Evolutionary conservation across 2,329 filamentous ascomycete species (phyloP), one percentile per base, ranked within the genome.

Genomic region (Xylaria sp.): DNA sequence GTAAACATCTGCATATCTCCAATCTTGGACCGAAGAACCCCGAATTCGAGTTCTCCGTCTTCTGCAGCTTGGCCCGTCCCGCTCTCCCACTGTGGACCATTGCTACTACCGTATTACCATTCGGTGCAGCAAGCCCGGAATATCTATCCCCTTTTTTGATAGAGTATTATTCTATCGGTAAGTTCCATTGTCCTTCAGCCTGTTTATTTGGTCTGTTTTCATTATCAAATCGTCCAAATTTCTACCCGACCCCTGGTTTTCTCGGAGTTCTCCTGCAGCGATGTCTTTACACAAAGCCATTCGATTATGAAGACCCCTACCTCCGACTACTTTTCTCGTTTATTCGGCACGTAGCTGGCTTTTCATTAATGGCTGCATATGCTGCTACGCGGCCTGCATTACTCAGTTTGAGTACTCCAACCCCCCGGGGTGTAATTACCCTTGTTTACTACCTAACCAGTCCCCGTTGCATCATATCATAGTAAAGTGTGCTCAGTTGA

Each of bases 371-470:
- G 62, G 46, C 60, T 72, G 68, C 70, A 72, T 70, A 61, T 70
- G 65, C 65, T 68, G 61, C 70, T 66, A 66, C 68, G 70, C 63
- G 44, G 68, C 65, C 60, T 70, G 65, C 68, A 70, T 70, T 26
- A 42, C 23, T 60, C 59, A 36, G 36, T 60, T 67, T 48, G 36
- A 56, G 58, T 53, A 69, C 58, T 51, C 65, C 69, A 69, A 48
- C 59, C 65, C 65, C 71, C 53, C 48, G 57, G 33, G 60, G 65
- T 69, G 64, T 70, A 60, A 60, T 63, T 59, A 59, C 54, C 58
- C 40, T 54, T 33, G 40, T 17, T 58, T 26, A 48, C 48, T 23
- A 54, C 23, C 23, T 23, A 23, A 23, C 33, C 53, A n/a, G 15
- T 53, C 28, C 53, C 33, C 5, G 46, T 38, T 62, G 15, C 57